Conservation (phyloP, 129 eudicot species). For the Arctium minus region DNA sequence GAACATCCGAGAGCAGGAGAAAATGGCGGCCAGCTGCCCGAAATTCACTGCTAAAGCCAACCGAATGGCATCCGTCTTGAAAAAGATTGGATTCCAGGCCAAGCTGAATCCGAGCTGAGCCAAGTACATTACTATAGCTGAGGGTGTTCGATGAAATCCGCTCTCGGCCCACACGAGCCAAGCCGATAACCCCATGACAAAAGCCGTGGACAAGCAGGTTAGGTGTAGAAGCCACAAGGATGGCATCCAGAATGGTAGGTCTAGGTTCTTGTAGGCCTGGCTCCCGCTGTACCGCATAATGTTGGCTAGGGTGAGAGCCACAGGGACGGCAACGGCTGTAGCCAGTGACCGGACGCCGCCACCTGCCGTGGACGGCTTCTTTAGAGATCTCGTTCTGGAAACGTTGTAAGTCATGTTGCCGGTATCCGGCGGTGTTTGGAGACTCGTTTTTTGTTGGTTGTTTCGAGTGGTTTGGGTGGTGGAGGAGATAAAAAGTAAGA, state of each 20-base stretch:
- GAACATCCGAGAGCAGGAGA: conserved; percentile 43
- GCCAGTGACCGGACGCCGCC: conserved; percentile 70
- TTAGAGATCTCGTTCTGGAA: conserved; percentile 26
- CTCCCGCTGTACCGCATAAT: conserved; percentile 40
- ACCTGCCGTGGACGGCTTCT: conserved; percentile 43
- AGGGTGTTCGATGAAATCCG: conserved; percentile 69
- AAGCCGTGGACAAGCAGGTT: conserved; percentile 38
- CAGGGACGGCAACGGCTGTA: conserved; percentile 54
- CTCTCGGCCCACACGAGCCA: conserved; percentile 98
- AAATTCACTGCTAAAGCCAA: conserved; percentile 48
- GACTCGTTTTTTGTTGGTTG: background rate
- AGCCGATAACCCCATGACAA: conserved; percentile 70
- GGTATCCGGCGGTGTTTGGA: conserved; percentile 10
- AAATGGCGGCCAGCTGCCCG: conserved; percentile 42
- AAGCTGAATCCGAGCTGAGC: conserved; percentile 57
- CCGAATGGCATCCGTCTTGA: conserved; percentile 43
- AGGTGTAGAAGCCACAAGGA: conserved; percentile 70
- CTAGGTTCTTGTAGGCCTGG: conserved; percentile 23
- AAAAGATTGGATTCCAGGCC: conserved; percentile 66
- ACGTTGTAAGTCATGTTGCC: conserved; percentile 11
- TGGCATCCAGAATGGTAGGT: conserved; percentile 56
- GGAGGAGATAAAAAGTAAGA: background rate
- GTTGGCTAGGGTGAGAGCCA: conserved; percentile 47
- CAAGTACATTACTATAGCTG: conserved; percentile 47
- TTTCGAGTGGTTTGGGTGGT: background rate